Evolutionary conservation across 2,329 filamentous ascomycete species (phyloP), one percentile per base, ranked within the genome.

Genomic region (Xylariaceae sp.): DNA sequence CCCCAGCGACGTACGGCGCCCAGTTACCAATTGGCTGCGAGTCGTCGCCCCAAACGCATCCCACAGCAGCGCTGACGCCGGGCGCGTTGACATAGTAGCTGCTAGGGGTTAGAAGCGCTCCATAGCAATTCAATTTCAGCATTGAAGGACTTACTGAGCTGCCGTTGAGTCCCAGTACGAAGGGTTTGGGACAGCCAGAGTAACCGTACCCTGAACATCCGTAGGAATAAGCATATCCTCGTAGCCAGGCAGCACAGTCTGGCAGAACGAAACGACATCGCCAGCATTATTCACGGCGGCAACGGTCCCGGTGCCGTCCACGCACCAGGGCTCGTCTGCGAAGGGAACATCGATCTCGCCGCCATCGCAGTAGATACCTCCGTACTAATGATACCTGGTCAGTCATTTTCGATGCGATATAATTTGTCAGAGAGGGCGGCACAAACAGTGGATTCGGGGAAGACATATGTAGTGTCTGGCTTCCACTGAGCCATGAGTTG

Each of bases 161-260:
- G 87, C 81, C 12, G 88, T 91, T 42, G 73, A 71, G 61, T 77
- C 81, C 88, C 87, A 92, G 71, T 92, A 92, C 52, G 72, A 77
- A 16, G 77, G 72, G 53, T 77, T 85, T 8, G 88, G 88, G 34
- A 92, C 87, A 47, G 88, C 87, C 51, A 92, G 74, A 29, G 77
- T 79, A n/a, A 76, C 74, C 9, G 68, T 70, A 57, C 75, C 72
- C 19, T 75, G 65, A 44, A 91, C 84, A 58, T 84, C 70, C n/a
- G 87, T 92, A 15, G 87, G 87, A 63, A 91, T 91, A 61, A 91
- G 76, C 87, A 92, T 92, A 56, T 85, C 85, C 73, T 92, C 88
- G 64, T 89, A 86, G 47, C 88, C 88, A 16, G 88, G 88, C 56
- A 91, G 72, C 13, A 90, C 85, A 4, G 88, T 92, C 71, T 92